These are phyloP conservation scores for Sordariomycetes sp. DNA, from an alignment of 2,329 filamentous ascomycete genomes.

Conservation along the genomic window DNA sequence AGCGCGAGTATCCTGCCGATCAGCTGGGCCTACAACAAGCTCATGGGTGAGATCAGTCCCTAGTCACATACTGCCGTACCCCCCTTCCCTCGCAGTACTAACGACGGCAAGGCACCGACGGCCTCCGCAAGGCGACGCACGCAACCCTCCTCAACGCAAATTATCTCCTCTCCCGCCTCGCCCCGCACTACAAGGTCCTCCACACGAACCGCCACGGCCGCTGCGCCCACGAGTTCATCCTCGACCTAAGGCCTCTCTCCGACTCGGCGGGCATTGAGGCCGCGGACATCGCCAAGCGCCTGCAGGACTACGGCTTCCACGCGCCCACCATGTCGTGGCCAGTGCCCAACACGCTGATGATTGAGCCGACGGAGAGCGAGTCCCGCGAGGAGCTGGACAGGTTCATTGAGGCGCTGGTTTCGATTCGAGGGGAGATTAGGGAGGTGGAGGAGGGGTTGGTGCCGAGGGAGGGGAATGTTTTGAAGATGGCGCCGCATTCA, in stretches of 20 bases:
- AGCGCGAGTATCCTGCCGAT: slow-evolving; percentile 89
- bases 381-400: slow-evolving; percentile 85
- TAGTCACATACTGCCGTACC: not conserved
- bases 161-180: slow-evolving; percentile 82
- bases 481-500: slow-evolving; percentile 83
- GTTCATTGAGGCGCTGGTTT: slow-evolving; percentile 81
- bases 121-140: slow-evolving; percentile 80
- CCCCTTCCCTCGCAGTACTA: slow-evolving; percentile 8
- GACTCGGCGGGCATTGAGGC: slow-evolving; percentile 74
- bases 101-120: slow-evolving; percentile 35
- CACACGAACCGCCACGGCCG: slow-evolving; percentile 83
- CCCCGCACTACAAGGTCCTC: slow-evolving; percentile 78
- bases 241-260: slow-evolving; percentile 77
- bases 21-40: slow-evolving; percentile 87
- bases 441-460: slow-evolving; percentile 69
- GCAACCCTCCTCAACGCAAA: slow-evolving; percentile 93
- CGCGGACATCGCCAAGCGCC: slow-evolving; percentile 89
- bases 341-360: slow-evolving; percentile 91
- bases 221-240: slow-evolving; percentile 95
- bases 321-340: slow-evolving; percentile 96
- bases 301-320: slow-evolving; percentile 97
- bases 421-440: slow-evolving; percentile 73
- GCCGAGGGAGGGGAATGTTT: slow-evolving; percentile 64
- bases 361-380: slow-evolving; percentile 92
- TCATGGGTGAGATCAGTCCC: slow-evolving; percentile 54